Evolutionary conservation across 2,329 filamentous ascomycete genomes (phyloP).

Genomic region (Phyllosticta citriasiana): DNA sequence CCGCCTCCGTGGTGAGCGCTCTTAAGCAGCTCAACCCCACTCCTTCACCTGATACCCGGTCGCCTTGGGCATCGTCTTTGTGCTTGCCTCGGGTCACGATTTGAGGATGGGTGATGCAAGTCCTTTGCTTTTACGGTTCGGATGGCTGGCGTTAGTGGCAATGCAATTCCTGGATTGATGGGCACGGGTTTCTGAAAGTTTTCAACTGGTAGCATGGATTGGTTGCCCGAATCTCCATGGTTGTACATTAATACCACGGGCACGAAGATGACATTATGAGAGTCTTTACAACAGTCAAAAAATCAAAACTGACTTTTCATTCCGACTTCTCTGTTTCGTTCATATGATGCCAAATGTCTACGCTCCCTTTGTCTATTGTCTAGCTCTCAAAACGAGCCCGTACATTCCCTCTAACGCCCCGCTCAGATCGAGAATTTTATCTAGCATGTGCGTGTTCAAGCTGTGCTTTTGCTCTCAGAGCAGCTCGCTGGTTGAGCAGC

Average conservation of each 20-base stretch:
- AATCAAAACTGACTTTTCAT: not conserved
- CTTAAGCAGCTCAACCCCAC: conserved; percentile 26
- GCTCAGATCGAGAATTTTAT: not conserved
- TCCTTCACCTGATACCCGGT: conserved; percentile 4
- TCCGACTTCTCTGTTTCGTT: not conserved
- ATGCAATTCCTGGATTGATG: conserved; percentile 7
- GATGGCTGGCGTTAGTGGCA: conserved; percentile 9
- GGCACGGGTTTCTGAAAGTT: conserved; percentile 6
- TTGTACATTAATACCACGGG: conserved; percentile 12
- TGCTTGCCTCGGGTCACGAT: not conserved
- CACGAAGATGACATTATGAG: conserved; percentile 11
- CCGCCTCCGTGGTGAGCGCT: conserved; percentile 45
- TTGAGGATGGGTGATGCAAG: conserved; percentile 4
- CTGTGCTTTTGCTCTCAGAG: conserved; percentile 40
- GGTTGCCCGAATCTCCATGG: conserved; percentile 9
- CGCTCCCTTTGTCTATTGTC: not conserved
- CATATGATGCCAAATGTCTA: not conserved
- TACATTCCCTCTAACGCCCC: too few species aligned
- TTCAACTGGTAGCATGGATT: conserved; percentile 9
- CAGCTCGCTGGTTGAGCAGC: conserved; percentile 65
- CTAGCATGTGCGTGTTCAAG: conserved; percentile 7
- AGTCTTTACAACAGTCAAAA: conserved; percentile 10
- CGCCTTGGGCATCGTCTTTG: not conserved
- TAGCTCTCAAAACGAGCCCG: not conserved
- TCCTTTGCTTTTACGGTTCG: conserved; percentile 8